These are phyloP conservation scores for Neobulgaria alba DNA, from an alignment of 2,329 filamentous ascomycete species.

Conservation along the genomic window DNA sequence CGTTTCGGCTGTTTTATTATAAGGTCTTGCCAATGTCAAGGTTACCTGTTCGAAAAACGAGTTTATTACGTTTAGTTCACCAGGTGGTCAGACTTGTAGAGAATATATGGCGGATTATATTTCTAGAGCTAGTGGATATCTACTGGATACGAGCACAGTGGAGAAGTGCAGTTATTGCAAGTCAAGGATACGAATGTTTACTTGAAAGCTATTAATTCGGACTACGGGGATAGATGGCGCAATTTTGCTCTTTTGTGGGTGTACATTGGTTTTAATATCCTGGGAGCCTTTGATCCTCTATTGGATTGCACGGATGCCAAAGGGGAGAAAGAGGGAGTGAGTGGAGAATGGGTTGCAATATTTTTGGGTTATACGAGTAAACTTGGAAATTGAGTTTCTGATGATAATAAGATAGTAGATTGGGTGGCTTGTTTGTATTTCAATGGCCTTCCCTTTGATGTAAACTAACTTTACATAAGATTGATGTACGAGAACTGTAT, in stretches of 20 bases:
- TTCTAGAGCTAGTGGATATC: not conserved
- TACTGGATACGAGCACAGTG: constrained; percentile 9
- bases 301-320: constrained; percentile 20
- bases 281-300: constrained; percentile 43
- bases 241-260: constrained; percentile 57
- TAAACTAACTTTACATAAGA: no score
- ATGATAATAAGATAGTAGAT: no score
- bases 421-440: no score
- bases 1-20: constrained; percentile 59
- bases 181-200: constrained; percentile 43
- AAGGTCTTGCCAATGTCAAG: constrained; percentile 55
- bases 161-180: constrained; percentile 46
- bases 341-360: no score
- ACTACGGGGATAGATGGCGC: constrained; percentile 54
- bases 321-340: not conserved
- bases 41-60: constrained; percentile 63
- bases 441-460: no score
- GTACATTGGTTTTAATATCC: constrained; percentile 47
- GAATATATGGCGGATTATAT: constrained; percentile 40
- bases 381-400: no score
- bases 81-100: constrained; percentile 46
- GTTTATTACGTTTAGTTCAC: constrained; percentile 53
- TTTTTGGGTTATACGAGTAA: no score
- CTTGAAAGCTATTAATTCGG: constrained; percentile 38
- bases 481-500: no score